Evolutionary conservation across 352 stramenopile genomes (phyloP).

Genomic region (Phytophthora pinifolia): DNA sequence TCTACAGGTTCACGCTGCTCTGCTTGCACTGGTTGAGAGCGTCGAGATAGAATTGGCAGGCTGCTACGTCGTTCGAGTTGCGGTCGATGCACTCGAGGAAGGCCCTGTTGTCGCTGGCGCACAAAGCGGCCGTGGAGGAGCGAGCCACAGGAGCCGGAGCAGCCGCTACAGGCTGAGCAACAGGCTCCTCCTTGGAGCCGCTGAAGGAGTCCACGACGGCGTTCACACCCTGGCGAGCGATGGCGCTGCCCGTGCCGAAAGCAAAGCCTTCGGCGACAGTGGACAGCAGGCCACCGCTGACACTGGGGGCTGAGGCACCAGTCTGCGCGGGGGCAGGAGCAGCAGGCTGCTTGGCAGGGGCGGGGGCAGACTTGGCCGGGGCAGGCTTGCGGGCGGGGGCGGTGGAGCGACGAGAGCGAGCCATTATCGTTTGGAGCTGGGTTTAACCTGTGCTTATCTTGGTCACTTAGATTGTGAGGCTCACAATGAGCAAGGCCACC

Average conservation of each 20-base stretch:
- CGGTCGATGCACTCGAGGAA: constrained; percentile 81
- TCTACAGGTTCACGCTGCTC: constrained; percentile 60
- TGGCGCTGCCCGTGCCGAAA: constrained; percentile 95
- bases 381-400: constrained; percentile 47
- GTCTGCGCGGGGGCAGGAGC: constrained; percentile 30
- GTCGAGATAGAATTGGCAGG: constrained; percentile 88
- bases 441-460: constrained; percentile 15
- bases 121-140: constrained; percentile 32
- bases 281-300: constrained; percentile 92
- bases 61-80: constrained; percentile 75
- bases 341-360: constrained; percentile 33
- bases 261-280: constrained; percentile 97
- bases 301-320: constrained; percentile 47
- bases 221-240: constrained; percentile 90
- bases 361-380: constrained; percentile 35
- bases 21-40: constrained; percentile 84
- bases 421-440: constrained; percentile 37
- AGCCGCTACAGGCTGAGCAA: constrained; percentile 19
- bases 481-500: constrained; percentile 1
- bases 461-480: constrained; percentile 29
- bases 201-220: constrained; percentile 67
- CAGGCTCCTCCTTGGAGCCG: constrained; percentile 45
- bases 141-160: constrained; percentile 15
- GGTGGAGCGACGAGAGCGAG: constrained; percentile 62
- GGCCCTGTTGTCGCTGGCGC: constrained; percentile 66